Evolutionary conservation across 768 basidiomycete genomes (phyloP).

Genomic region (Amanita molliuscula): DNA sequence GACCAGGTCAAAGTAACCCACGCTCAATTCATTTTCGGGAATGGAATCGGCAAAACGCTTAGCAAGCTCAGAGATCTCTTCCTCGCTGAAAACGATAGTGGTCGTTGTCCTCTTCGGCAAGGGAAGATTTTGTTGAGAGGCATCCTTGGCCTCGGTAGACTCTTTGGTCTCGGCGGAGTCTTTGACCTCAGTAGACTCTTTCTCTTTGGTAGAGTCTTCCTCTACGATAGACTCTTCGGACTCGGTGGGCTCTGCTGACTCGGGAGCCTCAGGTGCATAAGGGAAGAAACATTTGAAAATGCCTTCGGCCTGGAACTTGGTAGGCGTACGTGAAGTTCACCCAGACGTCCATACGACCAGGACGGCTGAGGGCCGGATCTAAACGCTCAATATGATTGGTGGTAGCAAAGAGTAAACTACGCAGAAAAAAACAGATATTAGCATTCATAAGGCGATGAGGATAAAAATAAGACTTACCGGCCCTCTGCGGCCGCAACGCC

Average conservation of each 20-base stretch:
- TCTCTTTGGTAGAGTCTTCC: no score
- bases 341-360: constrained; percentile 91
- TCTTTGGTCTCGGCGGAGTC: constrained; percentile 12
- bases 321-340: constrained; percentile 86
- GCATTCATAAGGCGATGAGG: constrained; percentile 5
- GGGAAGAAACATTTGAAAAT: constrained; percentile 96
- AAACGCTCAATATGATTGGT: constrained; percentile 92
- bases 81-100: constrained; percentile 59
- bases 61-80: constrained; percentile 67
- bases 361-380: constrained; percentile 79
- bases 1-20: constrained; percentile 22
- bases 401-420: constrained; percentile 80
- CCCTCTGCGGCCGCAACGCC: constrained; percentile 82
- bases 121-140: constrained; percentile 59
- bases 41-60: constrained; percentile 77
- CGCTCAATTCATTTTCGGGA: constrained; percentile 82
- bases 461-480: constrained; percentile 40
- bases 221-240: constrained; percentile 8
- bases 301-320: constrained; percentile 88
- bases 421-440: constrained; percentile 11
- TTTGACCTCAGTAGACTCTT: constrained; percentile 12
- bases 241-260: constrained; percentile 8
- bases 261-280: constrained; percentile 31
- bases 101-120: constrained; percentile 52
- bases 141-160: constrained; percentile 21